Conservation (phyloP, 257 asterid genomes). For the Solanum rostratum region DNA sequence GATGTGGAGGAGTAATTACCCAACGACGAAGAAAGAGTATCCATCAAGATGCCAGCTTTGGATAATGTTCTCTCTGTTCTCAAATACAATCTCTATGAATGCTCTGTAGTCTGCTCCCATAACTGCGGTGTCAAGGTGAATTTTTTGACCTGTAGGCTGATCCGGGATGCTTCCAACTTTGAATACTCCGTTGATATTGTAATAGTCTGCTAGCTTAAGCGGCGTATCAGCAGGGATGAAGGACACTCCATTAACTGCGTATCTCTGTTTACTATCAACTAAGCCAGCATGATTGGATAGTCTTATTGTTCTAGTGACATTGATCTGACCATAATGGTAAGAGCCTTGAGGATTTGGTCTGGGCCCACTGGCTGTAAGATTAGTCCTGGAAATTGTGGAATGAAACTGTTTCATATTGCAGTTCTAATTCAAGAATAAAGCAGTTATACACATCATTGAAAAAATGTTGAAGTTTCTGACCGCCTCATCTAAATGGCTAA, state of each 20-base stretch:
- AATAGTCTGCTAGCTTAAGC: constrained; percentile 68
- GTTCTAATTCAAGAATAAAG: background rate
- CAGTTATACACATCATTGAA: background rate
- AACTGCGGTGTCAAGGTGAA: constrained; percentile 38
- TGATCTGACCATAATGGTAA: constrained; percentile 62
- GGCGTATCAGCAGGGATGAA: constrained; percentile 55
- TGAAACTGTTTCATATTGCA: background rate
- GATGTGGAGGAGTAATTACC: constrained; percentile 18
- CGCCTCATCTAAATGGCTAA: background rate
- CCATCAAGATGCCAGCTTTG: constrained; percentile 83
- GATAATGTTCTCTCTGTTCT: constrained; percentile 33
- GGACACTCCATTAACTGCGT: constrained; percentile 51
- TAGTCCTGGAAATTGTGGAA: constrained; percentile 26
- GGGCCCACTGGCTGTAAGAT: constrained; percentile 72
- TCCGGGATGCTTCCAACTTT: constrained; percentile 49
- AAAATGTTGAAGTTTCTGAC: background rate
- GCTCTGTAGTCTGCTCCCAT: constrained; percentile 49
- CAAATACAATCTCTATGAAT: constrained; percentile 64
- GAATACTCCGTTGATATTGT: constrained; percentile 41
- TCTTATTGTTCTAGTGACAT: constrained; percentile 29
- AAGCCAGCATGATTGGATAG: constrained; percentile 23
- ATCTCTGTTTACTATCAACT: constrained; percentile 39
- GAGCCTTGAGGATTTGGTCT: constrained; percentile 89
- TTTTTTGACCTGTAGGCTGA: constrained; percentile 13
- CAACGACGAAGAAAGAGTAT: constrained; percentile 58